Percentiles rank a stretch among this genome's conserved stretches.
phyloP scores from a whole-genome alignment of 208 protist genomes.

The Lotmaria passim region DNA sequence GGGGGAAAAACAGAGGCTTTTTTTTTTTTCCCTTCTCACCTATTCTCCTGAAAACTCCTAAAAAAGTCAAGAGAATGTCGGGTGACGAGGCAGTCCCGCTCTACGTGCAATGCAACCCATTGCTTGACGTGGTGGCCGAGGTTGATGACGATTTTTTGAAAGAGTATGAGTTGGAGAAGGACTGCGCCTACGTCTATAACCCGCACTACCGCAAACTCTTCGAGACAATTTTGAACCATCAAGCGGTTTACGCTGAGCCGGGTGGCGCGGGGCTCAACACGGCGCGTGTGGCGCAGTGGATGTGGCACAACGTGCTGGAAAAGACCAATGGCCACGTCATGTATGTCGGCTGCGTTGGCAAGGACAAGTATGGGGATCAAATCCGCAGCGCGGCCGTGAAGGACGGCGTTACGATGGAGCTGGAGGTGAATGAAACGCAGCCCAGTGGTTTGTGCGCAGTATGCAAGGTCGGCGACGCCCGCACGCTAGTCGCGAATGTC shows the following conservation, averaged over 20 bases:
- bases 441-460: constrained; percentile 97
- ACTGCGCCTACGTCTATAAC: constrained; percentile 94
- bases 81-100: constrained; percentile 24
- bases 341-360: constrained; percentile 95
- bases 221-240: constrained; percentile 93
- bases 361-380: constrained; percentile 94
- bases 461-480: constrained; percentile 93
- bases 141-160: constrained; percentile 90
- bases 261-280: constrained; percentile 98
- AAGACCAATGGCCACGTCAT: constrained; percentile 89
- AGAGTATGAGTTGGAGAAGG: constrained; percentile 88
- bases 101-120: constrained; percentile 96
- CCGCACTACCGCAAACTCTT: constrained; percentile 85
- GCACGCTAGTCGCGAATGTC: constrained; percentile 96
- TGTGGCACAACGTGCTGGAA: constrained; percentile 44
- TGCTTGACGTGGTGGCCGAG: constrained; percentile 97
- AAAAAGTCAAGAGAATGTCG: too few species aligned
- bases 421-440: constrained; percentile 80
- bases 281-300: constrained; percentile 95
- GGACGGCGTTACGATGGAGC: constrained; percentile 88
- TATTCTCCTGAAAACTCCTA: too few species aligned
- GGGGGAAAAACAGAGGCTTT: neutral
- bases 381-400: constrained; percentile 74
- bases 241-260: constrained; percentile 93
- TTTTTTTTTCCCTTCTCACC: neutral